A percentile compares a stretch with the other conserved stretches of the same genome.
These are phyloP conservation scores for Diplodia mutila DNA, from an alignment of 2,329 filamentous ascomycete species.

Conservation along the genomic window DNA sequence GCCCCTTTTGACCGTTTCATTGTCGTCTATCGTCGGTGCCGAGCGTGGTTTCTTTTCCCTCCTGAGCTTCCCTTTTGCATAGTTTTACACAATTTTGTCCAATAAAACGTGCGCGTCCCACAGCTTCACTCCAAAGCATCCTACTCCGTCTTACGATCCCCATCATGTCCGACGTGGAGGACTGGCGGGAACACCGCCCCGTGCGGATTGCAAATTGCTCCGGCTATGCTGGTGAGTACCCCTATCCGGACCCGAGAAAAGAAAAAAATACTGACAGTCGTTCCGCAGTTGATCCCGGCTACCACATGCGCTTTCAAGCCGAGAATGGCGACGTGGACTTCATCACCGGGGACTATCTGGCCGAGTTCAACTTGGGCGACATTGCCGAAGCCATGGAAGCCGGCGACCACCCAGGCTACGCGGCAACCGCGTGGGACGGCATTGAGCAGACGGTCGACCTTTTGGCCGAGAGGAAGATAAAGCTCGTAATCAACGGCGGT, in stretches of 20 bases:
- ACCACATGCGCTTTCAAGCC: conserved; percentile 44
- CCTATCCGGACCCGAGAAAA: neutral
- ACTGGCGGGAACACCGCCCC: conserved; percentile 34
- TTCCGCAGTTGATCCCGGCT: conserved; percentile 41
- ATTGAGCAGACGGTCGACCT: conserved; percentile 52
- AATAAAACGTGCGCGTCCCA: neutral
- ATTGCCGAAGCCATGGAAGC: conserved; percentile 44
- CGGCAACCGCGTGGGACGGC: conserved; percentile 55
- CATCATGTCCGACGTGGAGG: conserved; percentile 20
- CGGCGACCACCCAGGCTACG: conserved; percentile 50
- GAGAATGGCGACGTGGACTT: conserved; percentile 43
- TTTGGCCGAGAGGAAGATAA: conserved; percentile 55
- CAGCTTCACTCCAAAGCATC: neutral
- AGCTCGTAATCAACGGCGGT: conserved; percentile 61
- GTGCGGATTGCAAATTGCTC: conserved; percentile 47
- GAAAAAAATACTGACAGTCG: no score
- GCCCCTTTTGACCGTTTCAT: neutral
- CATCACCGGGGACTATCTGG: conserved; percentile 49
- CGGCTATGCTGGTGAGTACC: conserved; percentile 34
- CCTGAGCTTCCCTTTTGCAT: neutral
- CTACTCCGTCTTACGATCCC: neutral
- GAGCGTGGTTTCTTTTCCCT: neutral
- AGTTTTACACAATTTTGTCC: neutral
- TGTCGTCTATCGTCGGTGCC: neutral
- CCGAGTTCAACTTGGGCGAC: conserved; percentile 53